Evolutionary conservation across 257 asterid species (phyloP).

Genomic region (Coffea canephora): DNA sequence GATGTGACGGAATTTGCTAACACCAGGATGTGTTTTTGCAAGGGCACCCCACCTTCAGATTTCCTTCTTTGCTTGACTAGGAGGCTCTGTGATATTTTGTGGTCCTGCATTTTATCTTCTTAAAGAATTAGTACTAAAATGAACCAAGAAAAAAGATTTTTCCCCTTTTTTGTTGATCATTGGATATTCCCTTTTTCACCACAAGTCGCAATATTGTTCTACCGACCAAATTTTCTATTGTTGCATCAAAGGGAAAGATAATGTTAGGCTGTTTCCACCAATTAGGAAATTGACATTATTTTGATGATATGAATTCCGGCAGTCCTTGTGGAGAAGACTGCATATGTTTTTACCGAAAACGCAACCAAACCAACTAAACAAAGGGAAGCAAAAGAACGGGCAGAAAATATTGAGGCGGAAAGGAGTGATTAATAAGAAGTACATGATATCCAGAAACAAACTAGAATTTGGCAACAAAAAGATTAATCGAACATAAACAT

Average conservation of each 20-base stretch:
- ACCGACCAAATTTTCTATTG: too few species aligned
- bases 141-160: neutral
- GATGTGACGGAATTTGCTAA: neutral
- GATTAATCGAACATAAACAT: neutral
- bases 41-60: neutral
- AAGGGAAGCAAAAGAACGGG: neutral
- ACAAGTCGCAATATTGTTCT: too few species aligned
- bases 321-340: neutral
- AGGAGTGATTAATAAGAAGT: neutral
- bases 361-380: neutral
- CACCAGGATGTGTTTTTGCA: neutral
- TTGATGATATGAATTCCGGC: neutral
- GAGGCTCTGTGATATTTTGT: neutral
- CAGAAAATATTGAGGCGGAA: neutral
- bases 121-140: neutral
- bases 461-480: neutral
- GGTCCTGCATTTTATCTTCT: neutral
- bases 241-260: neutral
- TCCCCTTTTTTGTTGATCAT: neutral
- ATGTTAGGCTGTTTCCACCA: neutral
- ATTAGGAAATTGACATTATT: neutral
- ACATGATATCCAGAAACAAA: neutral
- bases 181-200: neutral
- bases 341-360: neutral
- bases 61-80: neutral